A percentile compares a stretch with the other conserved stretches of the same genome.
Evolutionary conservation across 371 early-diverging fungal species (phyloP).

Genomic region (Mucor racemosus): DNA sequence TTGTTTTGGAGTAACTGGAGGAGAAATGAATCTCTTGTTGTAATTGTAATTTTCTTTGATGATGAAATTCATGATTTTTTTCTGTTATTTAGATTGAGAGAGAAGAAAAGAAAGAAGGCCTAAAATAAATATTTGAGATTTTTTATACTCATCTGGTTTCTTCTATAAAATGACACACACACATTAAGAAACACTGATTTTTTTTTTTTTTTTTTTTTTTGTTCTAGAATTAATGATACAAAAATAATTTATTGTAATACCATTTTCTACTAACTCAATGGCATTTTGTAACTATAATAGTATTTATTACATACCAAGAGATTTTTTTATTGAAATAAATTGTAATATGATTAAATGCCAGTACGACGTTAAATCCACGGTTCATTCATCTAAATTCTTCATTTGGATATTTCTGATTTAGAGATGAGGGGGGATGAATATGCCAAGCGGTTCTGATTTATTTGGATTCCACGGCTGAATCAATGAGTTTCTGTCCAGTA

Average conservation of each 20-base stretch:
- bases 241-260: not conserved
- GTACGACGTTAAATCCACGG: conserved; percentile 1
- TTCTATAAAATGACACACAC: too few relatives aligned
- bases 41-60: not conserved
- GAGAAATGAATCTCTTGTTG: conserved; percentile 24
- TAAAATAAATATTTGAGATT: not conserved
- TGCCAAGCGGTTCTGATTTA: not conserved
- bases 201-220: not conserved
- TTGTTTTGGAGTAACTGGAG: conserved; percentile 31
- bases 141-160: too few relatives aligned
- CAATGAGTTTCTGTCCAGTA: not conserved
- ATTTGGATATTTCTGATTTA: not conserved
- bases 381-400: not conserved
- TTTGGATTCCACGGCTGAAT: not conserved
- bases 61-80: conserved; percentile 6
- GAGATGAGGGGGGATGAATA: not conserved
- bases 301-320: not conserved
- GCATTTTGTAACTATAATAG: not conserved
- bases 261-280: not conserved
- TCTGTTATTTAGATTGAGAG: not conserved
- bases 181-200: not conserved
- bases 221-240: not conserved
- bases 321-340: not conserved
- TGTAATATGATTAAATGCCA: not conserved
- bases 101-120: not conserved